These are phyloP conservation scores for Sclerotinia trifoliorum DNA, from an alignment of 2,329 filamentous ascomycete genomes.

Conservation along the genomic window DNA sequence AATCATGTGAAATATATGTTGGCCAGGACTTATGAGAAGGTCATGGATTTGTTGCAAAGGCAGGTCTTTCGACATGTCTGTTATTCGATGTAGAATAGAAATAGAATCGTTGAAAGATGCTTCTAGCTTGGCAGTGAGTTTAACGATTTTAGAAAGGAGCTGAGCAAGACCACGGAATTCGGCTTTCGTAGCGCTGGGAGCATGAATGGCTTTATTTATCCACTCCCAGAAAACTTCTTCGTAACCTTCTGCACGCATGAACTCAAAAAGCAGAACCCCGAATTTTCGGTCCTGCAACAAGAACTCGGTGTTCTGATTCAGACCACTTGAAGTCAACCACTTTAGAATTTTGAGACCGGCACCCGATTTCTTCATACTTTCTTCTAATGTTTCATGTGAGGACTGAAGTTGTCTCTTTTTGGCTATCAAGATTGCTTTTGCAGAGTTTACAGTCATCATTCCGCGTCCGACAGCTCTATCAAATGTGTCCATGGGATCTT, in stretches of 20 bases:
- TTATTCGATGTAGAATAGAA: background rate
- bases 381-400: slow-evolving; percentile 28
- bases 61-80: background rate
- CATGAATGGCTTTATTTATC: slow-evolving; percentile 32
- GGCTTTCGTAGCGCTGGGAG: background rate
- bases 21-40: slow-evolving; percentile 9
- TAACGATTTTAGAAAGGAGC: background rate
- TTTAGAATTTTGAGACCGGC: slow-evolving; percentile 38
- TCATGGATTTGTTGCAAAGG: background rate
- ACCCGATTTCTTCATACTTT: slow-evolving; percentile 36
- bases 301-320: slow-evolving; percentile 32
- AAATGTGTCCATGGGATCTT: slow-evolving; percentile 38
- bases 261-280: slow-evolving; percentile 33
- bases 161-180: slow-evolving; percentile 3
- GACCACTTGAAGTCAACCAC: slow-evolving; percentile 38
- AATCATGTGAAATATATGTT: slow-evolving; percentile 7
- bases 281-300: slow-evolving; percentile 30
- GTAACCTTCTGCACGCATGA: slow-evolving; percentile 38
- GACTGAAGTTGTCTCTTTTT: slow-evolving; percentile 31
- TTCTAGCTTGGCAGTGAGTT: background rate
- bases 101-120: slow-evolving; percentile 3
- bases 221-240: slow-evolving; percentile 36
- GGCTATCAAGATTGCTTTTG: slow-evolving; percentile 31
- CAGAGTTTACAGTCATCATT: slow-evolving; percentile 36
- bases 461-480: slow-evolving; percentile 37